Base-by-base conservation (phyloP, 2,329 filamentous ascomycete genomes). In the Coleophoma eucalyptorum region DNA sequence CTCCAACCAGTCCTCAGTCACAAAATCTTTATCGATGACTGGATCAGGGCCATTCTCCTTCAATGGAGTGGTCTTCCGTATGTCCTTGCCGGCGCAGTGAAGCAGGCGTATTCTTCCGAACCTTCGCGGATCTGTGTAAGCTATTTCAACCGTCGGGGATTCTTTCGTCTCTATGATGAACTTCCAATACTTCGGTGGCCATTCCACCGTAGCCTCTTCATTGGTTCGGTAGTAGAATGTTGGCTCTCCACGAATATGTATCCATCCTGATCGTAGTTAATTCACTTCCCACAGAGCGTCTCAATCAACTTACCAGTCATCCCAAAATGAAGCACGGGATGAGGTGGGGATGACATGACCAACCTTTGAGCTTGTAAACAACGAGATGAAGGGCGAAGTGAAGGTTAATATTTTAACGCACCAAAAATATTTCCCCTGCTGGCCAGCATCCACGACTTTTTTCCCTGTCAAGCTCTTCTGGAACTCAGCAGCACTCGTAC, bases 361-460 rank as follows among this genome's bases (percentile, higher is more conserved):
- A 97, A 76, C 77, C 73, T 71, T 33, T 34, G 13, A 43, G 16
- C 57, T 32, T 50, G 35, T 15, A 31, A 18, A 19, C 6, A 33
- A 48, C 16, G 26, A 18, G 19, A 40, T 15, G 37, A 18, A 12
- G 12, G 32, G n/a, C 7, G n/a, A 32, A 13, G 48, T 16, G 16
- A 44, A 19, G 7, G 31, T 13, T 32, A 41, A 42, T 15, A 38
- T 32, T 32, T 26, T 5, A 4, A 48, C 54, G 7, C 60, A 81
- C 84, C 94, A 99, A 68, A 99, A 97, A 66, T 97, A 97, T 78
- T 97, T 99, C 10, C 94, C 94, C 67, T 97, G 94, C 53, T 88
- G 90, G 4, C 88, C 89, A 4, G 88, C 89, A 49, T 75, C 77
- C 8, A 81, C 52, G 3, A 84, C 83, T 63, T 83, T 90, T 63